phyloP scores from a whole-genome alignment of 139 green algal species.

The Coelastrella sp. region DNA sequence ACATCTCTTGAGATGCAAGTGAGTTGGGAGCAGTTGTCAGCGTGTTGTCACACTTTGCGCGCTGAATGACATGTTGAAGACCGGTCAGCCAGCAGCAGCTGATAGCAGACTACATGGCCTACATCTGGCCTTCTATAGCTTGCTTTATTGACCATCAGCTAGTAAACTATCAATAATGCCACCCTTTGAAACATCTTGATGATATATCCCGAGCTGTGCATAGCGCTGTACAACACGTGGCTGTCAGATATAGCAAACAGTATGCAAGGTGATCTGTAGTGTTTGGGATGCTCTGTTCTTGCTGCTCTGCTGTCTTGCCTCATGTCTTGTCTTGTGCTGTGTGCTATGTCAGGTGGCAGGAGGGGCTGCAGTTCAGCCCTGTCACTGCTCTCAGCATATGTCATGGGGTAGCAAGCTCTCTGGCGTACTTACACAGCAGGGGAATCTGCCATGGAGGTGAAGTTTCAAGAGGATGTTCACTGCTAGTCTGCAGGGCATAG shows the following conservation, averaged over 20 bases:
- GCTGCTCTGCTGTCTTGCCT: too few relatives aligned
- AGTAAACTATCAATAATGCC: too few relatives aligned
- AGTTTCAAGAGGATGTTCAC: constrained; percentile 53
- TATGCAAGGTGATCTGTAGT: too few relatives aligned
- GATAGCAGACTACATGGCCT: not conserved
- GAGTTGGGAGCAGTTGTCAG: too few relatives aligned
- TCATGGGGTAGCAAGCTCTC: constrained; percentile 39
- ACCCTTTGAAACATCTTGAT: too few relatives aligned
- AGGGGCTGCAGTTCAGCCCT: constrained; percentile 49
- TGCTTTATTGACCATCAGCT: too few relatives aligned
- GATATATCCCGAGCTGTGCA: too few relatives aligned
- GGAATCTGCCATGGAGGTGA: constrained; percentile 59
- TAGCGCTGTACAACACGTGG: too few relatives aligned
- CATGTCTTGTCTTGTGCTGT: not conserved
- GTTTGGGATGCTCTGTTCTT: too few relatives aligned
- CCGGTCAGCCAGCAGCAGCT: not conserved
- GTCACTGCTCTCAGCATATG: constrained; percentile 54
- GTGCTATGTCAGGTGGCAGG: constrained; percentile 53
- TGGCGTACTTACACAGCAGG: constrained; percentile 49
- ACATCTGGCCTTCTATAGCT: too few relatives aligned
- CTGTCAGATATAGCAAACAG: too few relatives aligned
- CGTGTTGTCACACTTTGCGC: too few relatives aligned
- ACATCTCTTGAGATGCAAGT: constrained; percentile 78
- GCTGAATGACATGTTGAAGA: not conserved
- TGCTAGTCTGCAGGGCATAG: not conserved